These are phyloP conservation scores for Haberlea rhodopensis DNA, from an alignment of 257 asterid species.

Conservation along the genomic window DNA sequence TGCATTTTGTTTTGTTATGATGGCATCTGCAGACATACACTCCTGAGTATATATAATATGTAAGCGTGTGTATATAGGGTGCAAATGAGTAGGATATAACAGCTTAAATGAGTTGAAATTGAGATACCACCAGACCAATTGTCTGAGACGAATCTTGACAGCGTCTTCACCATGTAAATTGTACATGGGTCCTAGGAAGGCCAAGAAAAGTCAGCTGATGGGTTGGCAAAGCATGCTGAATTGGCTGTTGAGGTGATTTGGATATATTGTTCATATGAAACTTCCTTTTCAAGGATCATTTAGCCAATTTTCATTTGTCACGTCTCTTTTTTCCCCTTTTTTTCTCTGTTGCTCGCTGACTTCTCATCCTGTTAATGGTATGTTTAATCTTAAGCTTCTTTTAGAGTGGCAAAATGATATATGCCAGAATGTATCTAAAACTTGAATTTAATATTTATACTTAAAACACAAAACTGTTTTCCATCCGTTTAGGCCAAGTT, in stretches of 20 bases:
- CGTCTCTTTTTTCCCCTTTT: background rate
- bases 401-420: too few relatives aligned
- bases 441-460: too few relatives aligned
- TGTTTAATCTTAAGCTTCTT: too few relatives aligned
- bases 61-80: background rate
- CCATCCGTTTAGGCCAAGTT: background rate
- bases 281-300: background rate
- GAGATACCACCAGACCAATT: background rate
- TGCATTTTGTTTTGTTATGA: background rate
- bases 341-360: background rate
- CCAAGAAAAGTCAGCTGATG: too few relatives aligned
- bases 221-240: too few relatives aligned
- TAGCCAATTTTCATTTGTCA: background rate
- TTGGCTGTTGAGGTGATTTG: background rate
- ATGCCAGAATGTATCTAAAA: too few relatives aligned
- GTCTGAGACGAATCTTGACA: background rate
- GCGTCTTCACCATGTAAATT: background rate
- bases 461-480: too few relatives aligned
- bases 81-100: background rate
- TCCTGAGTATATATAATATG: background rate
- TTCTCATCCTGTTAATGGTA: background rate
- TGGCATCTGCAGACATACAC: background rate
- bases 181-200: too few relatives aligned
- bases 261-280: background rate
- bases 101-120: background rate